Evolutionary conservation across 2,329 filamentous ascomycete genomes (phyloP), one percentile per base, ranked within the genome.

Genomic region (Hypomyces rosellus): DNA sequence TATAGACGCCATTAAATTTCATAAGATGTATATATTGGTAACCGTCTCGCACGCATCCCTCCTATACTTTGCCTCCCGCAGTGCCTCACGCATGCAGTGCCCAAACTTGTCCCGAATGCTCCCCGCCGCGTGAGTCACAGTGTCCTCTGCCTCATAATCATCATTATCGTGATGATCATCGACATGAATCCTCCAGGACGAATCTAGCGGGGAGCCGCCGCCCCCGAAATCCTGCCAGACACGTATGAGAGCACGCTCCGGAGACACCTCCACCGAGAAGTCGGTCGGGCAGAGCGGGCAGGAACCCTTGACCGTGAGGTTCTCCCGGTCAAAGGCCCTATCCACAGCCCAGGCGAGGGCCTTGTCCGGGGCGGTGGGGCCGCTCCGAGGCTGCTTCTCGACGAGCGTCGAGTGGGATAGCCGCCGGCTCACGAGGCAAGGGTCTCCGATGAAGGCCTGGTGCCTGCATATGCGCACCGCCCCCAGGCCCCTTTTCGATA

Each of bases 151-250:
- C 16, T 37, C 34, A 4, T 12, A 3, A 5, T 12, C 34, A 5
- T 15, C n/a, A 15, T 38, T 11, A 8, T 30, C 4, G 8, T 30
- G 25, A 30, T 30, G 16, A 13, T n/a, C 14, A 14, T 20, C 22
- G 9, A 22, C 30, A 2, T 50, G 47, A 15, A 43, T 20, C 37
- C 4, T 40, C 52, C 52, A 53, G 11, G 11, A 9, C 1, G 6
- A 18, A 33, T 56, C 40, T 0, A 38, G 9, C 12, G 50, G 40
- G 7, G 50, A 51, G 25, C 43, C 38, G n/a, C 56, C 50, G n/a
- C 48, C 15, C 11, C 55, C 55, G 39, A 57, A 30, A n/a, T 57
- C 55, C 12, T 42, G 18, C 55, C 55, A 57, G 25, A 25, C 11
- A 5, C 42, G 43, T 13, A 57, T 34, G 5, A 34, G 34, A 7